Percentiles rank a stretch among this genome's conserved stretches.
Evolutionary conservation across 441 rosid genomes (phyloP).

Genomic region (Melianthus villosus): DNA sequence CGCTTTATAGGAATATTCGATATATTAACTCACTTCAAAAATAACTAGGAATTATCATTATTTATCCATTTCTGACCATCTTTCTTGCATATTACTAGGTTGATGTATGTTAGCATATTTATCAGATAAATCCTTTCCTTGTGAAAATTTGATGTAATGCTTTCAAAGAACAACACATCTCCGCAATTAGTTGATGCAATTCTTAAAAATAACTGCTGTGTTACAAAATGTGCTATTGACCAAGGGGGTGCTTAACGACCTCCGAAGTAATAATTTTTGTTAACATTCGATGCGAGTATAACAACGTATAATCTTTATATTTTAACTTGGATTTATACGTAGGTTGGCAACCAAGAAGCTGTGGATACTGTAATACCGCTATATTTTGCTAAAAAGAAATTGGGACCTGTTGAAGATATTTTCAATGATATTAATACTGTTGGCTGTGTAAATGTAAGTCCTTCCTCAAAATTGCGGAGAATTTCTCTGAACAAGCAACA

Average conservation of each 20-base stretch:
- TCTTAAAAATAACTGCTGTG: no score
- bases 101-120: no score
- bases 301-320: no score
- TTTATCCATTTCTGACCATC: neutral
- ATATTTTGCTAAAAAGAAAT: slow-evolving; percentile 22
- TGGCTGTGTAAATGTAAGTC: slow-evolving; percentile 42
- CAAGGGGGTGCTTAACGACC: no score
- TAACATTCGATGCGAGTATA: no score
- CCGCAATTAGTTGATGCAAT: no score
- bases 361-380: slow-evolving; percentile 28
- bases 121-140: no score
- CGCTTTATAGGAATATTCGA: neutral
- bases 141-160: no score
- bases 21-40: neutral
- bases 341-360: slow-evolving; percentile 69
- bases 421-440: slow-evolving; percentile 14
- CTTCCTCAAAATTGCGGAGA: slow-evolving; percentile 44
- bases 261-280: no score
- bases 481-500: slow-evolving; percentile 37
- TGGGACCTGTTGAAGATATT: slow-evolving; percentile 7
- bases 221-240: neutral
- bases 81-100: no score
- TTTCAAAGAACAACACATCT: no score
- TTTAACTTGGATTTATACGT: no score
- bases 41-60: neutral